These are phyloP conservation scores for Moricandia moricandioides DNA, from an alignment of 345 rosid genomes.

Conservation along the genomic window DNA sequence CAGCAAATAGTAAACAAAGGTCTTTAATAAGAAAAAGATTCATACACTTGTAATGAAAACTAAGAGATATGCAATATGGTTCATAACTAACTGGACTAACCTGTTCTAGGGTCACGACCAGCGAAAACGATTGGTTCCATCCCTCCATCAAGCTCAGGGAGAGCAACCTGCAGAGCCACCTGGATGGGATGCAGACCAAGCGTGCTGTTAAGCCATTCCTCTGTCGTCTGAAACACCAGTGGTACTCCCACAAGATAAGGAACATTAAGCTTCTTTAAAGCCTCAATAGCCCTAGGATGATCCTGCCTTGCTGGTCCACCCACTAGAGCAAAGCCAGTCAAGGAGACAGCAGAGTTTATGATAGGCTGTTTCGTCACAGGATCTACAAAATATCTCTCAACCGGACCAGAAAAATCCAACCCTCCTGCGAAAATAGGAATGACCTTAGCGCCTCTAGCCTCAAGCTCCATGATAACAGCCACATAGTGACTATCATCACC, in stretches of 20 bases:
- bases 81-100: conserved; percentile 43
- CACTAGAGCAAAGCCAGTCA: conserved; percentile 96
- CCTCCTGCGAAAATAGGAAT: conserved; percentile 95
- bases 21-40: conserved; percentile 12
- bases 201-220: conserved; percentile 95
- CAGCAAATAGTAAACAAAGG: conserved; percentile 20
- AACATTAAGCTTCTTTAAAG: conserved; percentile 82
- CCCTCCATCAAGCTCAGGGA: conserved; percentile 97
- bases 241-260: conserved; percentile 94
- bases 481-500: conserved; percentile 97
- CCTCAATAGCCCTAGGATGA: conserved; percentile 94
- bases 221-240: conserved; percentile 95
- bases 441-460: conserved; percentile 94
- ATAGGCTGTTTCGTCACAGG: conserved; percentile 64
- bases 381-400: conserved; percentile 73
- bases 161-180: conserved; percentile 98
- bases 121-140: conserved; percentile 98
- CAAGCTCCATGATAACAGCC: conserved; percentile 98
- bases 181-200: conserved; percentile 95
- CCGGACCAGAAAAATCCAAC: conserved; percentile 90
- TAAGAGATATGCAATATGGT: neutral
- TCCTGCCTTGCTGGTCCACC: conserved; percentile 99
- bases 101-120: conserved; percentile 96
- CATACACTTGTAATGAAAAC: neutral
- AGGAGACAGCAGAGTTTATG: conserved; percentile 69